A percentile compares a stretch with the other conserved stretches of the same genome.
These are phyloP conservation scores for Monilinia fructigena DNA, from an alignment of 2,329 filamentous ascomycete species.

Conservation along the genomic window DNA sequence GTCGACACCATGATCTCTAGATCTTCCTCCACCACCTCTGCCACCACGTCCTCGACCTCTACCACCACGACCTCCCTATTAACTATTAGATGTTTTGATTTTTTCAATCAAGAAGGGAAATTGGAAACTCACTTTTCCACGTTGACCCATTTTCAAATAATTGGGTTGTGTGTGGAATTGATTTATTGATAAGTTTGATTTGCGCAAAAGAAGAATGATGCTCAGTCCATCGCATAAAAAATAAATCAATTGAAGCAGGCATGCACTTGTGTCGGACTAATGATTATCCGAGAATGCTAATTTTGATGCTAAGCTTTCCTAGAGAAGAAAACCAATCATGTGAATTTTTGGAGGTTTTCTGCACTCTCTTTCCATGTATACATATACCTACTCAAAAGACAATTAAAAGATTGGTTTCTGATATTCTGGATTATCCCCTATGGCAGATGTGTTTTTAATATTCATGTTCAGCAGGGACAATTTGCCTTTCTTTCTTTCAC, in stretches of 20 bases:
- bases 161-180: conserved; percentile 4
- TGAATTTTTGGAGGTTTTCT: neutral
- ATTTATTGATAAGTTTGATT: conserved; percentile 2
- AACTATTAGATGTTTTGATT: conserved; percentile 9
- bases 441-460: too few relatives aligned
- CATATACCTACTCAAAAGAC: neutral
- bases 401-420: neutral
- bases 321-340: conserved; percentile 1
- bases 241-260: conserved; percentile 10
- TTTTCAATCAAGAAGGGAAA: conserved; percentile 12
- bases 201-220: conserved; percentile 5
- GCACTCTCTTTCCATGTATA: neutral
- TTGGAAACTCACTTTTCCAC: conserved; percentile 36
- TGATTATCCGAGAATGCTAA: neutral
- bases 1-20: conserved; percentile 42
- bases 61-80: conserved; percentile 28
- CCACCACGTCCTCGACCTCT: conserved; percentile 33
- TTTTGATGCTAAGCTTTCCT: neutral
- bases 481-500: too few relatives aligned
- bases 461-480: too few relatives aligned
- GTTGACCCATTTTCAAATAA: conserved; percentile 35
- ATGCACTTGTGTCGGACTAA: neutral
- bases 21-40: conserved; percentile 31
- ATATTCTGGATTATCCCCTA: too few relatives aligned
- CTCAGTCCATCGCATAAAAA: conserved; percentile 4